Evolutionary conservation across 352 stramenopile species (phyloP).

Genomic region (Pythium coloratum): DNA sequence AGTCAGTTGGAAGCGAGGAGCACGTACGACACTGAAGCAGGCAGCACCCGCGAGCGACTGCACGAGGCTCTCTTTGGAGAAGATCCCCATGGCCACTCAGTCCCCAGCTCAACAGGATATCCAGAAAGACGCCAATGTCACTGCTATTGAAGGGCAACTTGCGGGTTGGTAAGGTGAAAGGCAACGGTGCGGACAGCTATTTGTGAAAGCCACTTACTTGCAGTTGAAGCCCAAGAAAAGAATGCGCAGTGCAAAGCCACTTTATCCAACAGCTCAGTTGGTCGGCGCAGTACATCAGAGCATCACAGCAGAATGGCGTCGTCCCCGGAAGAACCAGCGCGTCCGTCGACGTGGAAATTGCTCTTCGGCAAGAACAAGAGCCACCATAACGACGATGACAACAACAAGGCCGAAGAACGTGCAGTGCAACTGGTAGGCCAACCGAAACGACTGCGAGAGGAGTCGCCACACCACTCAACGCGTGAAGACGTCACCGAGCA

Average conservation of each 20-base stretch:
- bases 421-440: neutral
- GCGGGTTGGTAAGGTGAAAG: neutral
- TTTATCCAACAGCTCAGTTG: neutral
- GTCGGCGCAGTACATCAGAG: neutral
- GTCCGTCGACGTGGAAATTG: constrained; percentile 58
- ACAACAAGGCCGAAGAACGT: constrained; percentile 6
- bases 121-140: neutral
- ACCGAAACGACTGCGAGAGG: neutral
- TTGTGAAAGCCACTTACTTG: neutral
- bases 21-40: constrained; percentile 57
- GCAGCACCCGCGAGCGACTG: constrained; percentile 57
- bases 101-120: neutral
- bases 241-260: neutral
- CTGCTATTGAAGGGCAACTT: neutral
- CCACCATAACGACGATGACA: neutral
- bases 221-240: neutral
- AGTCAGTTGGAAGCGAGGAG: neutral
- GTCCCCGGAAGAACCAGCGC: constrained; percentile 21
- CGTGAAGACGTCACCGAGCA: constrained; percentile 31
- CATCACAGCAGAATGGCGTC: constrained; percentile 20
- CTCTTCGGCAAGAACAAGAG: constrained; percentile 52
- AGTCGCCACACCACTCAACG: constrained; percentile 6
- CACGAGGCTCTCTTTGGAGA: constrained; percentile 66
- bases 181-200: neutral
- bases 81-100: constrained; percentile 31